Evolutionary conservation across 2,329 filamentous ascomycete genomes (phyloP).

Genomic region (Emergomyces africanus): DNA sequence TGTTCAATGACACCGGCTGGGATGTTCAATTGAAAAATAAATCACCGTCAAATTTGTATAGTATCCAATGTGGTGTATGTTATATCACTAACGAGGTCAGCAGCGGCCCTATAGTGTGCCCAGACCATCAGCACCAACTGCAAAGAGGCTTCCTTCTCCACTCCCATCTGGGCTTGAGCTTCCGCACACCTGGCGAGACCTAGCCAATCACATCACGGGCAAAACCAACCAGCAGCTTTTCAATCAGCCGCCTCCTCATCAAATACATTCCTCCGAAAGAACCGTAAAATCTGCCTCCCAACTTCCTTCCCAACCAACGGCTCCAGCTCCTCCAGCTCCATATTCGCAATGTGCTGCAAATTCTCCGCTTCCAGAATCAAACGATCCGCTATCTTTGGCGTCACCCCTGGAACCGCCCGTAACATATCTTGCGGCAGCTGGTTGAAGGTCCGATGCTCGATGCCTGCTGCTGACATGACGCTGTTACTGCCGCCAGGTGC

Average conservation of each 20-base stretch:
- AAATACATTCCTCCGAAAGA: conserved; percentile 60
- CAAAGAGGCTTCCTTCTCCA: background rate
- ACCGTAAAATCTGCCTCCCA: conserved; percentile 61
- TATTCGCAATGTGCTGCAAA: conserved; percentile 73
- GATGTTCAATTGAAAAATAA: background rate
- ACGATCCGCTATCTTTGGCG: conserved; percentile 60
- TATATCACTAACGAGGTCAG: background rate
- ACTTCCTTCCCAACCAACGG: conserved; percentile 65
- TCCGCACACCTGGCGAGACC: background rate
- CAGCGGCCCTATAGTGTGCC: background rate
- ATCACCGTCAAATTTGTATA: background rate
- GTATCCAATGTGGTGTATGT: background rate
- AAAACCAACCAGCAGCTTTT: conserved; percentile 2
- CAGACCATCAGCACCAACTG: background rate
- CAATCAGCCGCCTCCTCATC: conserved; percentile 22
- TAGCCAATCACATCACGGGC: conserved; percentile 35
- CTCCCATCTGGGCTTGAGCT: background rate
- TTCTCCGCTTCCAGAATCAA: conserved; percentile 62
- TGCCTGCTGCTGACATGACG: conserved; percentile 43
- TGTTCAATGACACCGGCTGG: background rate
- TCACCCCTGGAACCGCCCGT: conserved; percentile 69
- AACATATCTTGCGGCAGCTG: conserved; percentile 86
- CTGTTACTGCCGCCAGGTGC: conserved; percentile 17
- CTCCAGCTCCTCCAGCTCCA: conserved; percentile 59
- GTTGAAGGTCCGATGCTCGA: conserved; percentile 58